Conservation (phyloP, 2,329 filamentous ascomycete species). For the Colletotrichum sojae region DNA sequence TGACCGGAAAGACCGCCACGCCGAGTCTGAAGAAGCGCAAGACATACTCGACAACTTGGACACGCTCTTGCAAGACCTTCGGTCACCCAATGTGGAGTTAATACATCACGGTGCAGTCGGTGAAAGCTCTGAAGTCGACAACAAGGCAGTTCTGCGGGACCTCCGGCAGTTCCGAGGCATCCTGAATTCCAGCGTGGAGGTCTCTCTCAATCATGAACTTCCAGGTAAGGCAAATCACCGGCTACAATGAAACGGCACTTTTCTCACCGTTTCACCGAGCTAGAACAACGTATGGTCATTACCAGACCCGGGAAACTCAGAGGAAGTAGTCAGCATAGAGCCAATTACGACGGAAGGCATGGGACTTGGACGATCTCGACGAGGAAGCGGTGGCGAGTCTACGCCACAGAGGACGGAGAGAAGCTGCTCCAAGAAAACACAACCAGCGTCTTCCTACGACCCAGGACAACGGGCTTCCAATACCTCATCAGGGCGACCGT, state of each 20-base stretch:
- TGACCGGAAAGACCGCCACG: background rate
- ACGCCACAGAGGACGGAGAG: background rate
- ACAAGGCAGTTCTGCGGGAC: background rate
- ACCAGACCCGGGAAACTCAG: background rate
- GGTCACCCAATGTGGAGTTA: background rate
- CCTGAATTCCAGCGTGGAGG: no score
- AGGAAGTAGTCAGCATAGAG: background rate
- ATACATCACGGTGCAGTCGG: background rate
- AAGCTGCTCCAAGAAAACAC: background rate
- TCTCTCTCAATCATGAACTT: no score
- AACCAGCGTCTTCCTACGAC: background rate
- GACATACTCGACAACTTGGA: conserved; percentile 9
- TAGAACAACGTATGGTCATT: background rate
- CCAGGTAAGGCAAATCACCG: no score
- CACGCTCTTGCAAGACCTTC: background rate
- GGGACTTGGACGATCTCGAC: conserved; percentile 1
- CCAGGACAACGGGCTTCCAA: background rate
- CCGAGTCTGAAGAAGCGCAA: background rate
- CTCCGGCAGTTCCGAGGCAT: background rate
- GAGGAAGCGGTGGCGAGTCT: background rate
- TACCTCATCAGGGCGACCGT: conserved; percentile 1
- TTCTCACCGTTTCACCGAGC: no score
- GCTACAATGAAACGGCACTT: no score
- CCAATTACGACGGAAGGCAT: background rate
- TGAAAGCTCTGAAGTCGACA: background rate